Percentiles rank a stretch among this genome's conserved stretches.
Evolutionary conservation across 1,284 basidiomycete species (phyloP).

Genomic region (Cutaneotrichosporon spelunceum): DNA sequence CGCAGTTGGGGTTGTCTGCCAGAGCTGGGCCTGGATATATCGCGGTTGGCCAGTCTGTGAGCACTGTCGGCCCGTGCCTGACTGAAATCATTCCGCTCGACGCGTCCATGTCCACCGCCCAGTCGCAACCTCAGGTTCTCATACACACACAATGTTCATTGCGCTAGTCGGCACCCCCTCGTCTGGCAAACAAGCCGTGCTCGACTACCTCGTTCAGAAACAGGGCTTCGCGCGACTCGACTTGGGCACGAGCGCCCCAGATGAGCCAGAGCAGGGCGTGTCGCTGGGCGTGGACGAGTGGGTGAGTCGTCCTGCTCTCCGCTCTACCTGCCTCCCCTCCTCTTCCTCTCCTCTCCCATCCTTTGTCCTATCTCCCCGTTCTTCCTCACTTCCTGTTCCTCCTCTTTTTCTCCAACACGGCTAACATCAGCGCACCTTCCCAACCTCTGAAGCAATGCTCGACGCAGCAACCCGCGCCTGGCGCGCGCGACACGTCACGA

Average conservation of each 20-base stretch:
- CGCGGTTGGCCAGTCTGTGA: too few species aligned
- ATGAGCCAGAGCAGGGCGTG: not conserved
- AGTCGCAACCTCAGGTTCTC: not conserved
- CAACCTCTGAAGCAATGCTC: constrained; percentile 61
- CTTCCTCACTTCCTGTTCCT: not conserved
- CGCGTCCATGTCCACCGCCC: not conserved
- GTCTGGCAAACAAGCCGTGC: constrained; percentile 75
- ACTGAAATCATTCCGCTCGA: not conserved
- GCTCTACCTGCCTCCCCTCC: not conserved
- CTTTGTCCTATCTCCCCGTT: not conserved
- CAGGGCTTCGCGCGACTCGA: constrained; percentile 54
- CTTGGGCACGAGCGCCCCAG: not conserved
- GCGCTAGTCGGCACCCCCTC: constrained; percentile 78
- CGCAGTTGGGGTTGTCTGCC: not conserved
- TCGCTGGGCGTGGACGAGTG: not conserved
- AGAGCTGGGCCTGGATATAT: too few species aligned
- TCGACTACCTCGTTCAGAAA: constrained; percentile 63
- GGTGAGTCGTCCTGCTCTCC: not conserved
- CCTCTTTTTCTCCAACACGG: not conserved
- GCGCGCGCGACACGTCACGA: constrained; percentile 75
- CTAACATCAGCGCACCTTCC: constrained; percentile 51
- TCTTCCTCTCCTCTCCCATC: not conserved
- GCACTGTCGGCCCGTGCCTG: not conserved
- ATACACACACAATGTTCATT: constrained; percentile 65
- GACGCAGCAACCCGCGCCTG: constrained; percentile 78